Evolutionary conservation across 2,329 filamentous ascomycete species (phyloP).

Genomic region (Lasiodiplodia sp.): DNA sequence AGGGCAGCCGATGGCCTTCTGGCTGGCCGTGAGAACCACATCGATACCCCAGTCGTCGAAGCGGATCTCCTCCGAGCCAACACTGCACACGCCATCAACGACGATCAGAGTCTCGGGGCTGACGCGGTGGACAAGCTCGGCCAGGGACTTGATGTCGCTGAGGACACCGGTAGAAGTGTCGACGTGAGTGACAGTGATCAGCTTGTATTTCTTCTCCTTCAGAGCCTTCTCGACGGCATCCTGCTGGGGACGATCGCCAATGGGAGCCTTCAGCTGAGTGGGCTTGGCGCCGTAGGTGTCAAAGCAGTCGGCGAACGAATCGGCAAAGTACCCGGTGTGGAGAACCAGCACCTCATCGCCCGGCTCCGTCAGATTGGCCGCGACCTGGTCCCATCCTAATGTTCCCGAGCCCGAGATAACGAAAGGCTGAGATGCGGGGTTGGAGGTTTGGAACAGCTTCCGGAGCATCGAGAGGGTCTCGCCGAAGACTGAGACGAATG

Average conservation of each 20-base stretch:
- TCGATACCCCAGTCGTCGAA: slow-evolving; percentile 97
- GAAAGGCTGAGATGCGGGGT: slow-evolving; percentile 85
- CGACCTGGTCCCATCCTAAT: slow-evolving; percentile 94
- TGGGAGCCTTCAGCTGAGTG: slow-evolving; percentile 86
- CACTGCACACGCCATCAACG: slow-evolving; percentile 96
- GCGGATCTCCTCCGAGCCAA: slow-evolving; percentile 92
- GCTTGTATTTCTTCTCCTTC: slow-evolving; percentile 90
- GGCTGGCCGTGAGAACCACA: slow-evolving; percentile 89
- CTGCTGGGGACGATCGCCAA: slow-evolving; percentile 86
- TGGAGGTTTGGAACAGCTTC: slow-evolving; percentile 90
- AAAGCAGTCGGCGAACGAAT: slow-evolving; percentile 92
- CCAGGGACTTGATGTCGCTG: slow-evolving; percentile 84
- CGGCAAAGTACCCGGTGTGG: slow-evolving; percentile 96
- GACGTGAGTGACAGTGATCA: slow-evolving; percentile 93
- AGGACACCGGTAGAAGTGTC: slow-evolving; percentile 97
- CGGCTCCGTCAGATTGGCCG: slow-evolving; percentile 88
- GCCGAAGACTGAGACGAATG: slow-evolving; percentile 89
- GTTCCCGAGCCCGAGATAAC: slow-evolving; percentile 94
- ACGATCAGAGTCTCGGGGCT: slow-evolving; percentile 91
- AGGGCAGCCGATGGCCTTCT: slow-evolving; percentile 96
- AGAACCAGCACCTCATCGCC: slow-evolving; percentile 92
- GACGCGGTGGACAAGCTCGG: slow-evolving; percentile 82
- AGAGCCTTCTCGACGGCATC: slow-evolving; percentile 88
- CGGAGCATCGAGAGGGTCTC: slow-evolving; percentile 88
- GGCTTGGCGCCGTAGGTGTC: slow-evolving; percentile 88